Conservation (phyloP, 2,329 filamentous ascomycete genomes). For the Mollisiaceae sp. region DNA sequence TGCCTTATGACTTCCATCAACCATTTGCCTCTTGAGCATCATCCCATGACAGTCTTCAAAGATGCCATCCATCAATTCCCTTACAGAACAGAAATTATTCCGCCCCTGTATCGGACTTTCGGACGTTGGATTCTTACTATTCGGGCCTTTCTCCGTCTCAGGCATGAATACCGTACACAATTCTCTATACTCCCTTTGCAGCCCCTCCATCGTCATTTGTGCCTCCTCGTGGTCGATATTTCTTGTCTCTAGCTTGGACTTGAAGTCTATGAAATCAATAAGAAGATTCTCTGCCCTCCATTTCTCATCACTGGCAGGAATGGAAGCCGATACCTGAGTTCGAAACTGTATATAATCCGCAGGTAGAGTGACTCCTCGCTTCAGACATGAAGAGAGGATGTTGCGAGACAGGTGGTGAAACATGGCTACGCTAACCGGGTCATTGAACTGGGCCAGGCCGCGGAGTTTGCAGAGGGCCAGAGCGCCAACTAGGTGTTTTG, state of each 20-base stretch:
- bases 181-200: background rate
- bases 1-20: background rate
- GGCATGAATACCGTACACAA: background rate
- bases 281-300: background rate
- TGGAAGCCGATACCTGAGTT: background rate
- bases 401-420: constrained; percentile 17
- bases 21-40: background rate
- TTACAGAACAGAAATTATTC: constrained; percentile 3
- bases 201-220: background rate
- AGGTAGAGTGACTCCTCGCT: background rate
- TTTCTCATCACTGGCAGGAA: background rate
- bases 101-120: background rate
- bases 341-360: constrained; percentile 4
- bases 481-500: constrained; percentile 28
- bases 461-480: constrained; percentile 26
- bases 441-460: constrained; percentile 11
- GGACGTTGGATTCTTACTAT: background rate
- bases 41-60: background rate
- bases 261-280: background rate
- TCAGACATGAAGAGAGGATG: constrained; percentile 13
- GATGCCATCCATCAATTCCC: background rate
- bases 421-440: constrained; percentile 13
- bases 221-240: background rate
- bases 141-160: background rate
- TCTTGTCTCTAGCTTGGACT: background rate